Base-by-base conservation (phyloP, 768 basidiomycete species). In the Leccinum subgranulosum region DNA sequence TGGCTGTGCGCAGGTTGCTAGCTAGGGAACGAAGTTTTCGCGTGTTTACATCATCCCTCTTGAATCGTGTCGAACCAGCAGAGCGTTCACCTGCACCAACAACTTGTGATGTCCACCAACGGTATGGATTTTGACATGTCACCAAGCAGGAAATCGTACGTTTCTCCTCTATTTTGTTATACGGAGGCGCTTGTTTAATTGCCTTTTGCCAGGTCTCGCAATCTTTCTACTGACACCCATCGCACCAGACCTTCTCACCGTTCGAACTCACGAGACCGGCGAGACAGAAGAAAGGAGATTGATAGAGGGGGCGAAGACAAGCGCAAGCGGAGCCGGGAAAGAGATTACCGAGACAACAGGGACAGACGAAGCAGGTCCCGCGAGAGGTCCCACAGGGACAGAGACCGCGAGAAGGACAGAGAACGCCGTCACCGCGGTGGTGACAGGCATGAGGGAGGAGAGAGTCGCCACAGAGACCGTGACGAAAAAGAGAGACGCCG, bases 161-260 rank as follows among this genome's bases (percentile, higher is more conserved):
- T 68, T 43, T 79, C 25, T 60, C 54, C 56, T 27, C 46, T 47
- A 49, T 47, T 51, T 34, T 23, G 29, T 53, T 39, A 45, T 17
- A 2, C 54, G 6, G 19, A 8, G 25, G 10, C 23, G 41, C 10
- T 57, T 49, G 23, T 59, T 61, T 2, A 63, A 58, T 52, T 56
- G 54, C 29, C 47, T 34, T 49, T 60, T 56, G 27, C 49, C 58
- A 85, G 86, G 55, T 87, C 86, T 60, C 85, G 88, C 64, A 87
- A 87, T 68, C 83, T 84, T 70, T 90, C 90, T 3, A 84, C 85
- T 36, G 89, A 90, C 69, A 92, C 89, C 10, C 83, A 84, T 63
- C 84, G 82, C 46, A 90, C 88, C 21, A 81, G 78, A 63, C 81
- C 81, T 57, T 91, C 89, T 49, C 88, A 90, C 65, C 79, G 84